Base-by-base conservation (phyloP, 257 asterid genomes). In the Haberlea rhodopensis region DNA sequence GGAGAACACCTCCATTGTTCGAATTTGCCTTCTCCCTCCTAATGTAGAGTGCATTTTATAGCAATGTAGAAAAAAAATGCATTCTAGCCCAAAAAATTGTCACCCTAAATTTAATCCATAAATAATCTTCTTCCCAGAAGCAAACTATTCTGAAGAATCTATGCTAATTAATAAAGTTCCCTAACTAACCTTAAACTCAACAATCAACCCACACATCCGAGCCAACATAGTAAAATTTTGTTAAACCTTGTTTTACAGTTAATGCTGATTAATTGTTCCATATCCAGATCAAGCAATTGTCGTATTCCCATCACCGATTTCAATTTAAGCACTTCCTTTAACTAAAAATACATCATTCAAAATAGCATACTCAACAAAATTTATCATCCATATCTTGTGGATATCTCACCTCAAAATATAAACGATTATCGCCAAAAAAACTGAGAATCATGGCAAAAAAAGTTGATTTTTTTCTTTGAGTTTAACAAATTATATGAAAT, bases 351-450 rank as follows among this genome's bases (percentile, higher is more conserved):
- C 62, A 34, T 15, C 48, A 57, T 45, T 45, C 52, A 16, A 23
- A 18, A 28, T 6, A 57, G 26, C 49, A 46, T 46, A 48, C 26
- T 43, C 63, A 28, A 54, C 13, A 46, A 27, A 34, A 29, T 29
- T 62, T 75, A 51, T 43, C 51, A 43, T 43, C 49, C 70, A 23
- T 57, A 31, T 34, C 31, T 21, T n/a, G 2, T 1, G 27, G 40
- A 71, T 57, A 34, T 3, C 52, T 40, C 6, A 31, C 53, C 52
- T 40, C 40, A 9, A 56, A 26, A 55, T 43, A 43, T 43, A 16
- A 37, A 37, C n/a, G 16, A 10, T 13, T 13, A 11, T 37, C n/a
- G 1, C 40, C 6, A 3, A 16, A 16, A 13, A 43, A 37, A 10
- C 4, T 18, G 1, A 16, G 51, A 43, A 43, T 43, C 51, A 1